phyloP scores from a whole-genome alignment of 352 stramenopile species.

The Phytophthora hibernalis region DNA sequence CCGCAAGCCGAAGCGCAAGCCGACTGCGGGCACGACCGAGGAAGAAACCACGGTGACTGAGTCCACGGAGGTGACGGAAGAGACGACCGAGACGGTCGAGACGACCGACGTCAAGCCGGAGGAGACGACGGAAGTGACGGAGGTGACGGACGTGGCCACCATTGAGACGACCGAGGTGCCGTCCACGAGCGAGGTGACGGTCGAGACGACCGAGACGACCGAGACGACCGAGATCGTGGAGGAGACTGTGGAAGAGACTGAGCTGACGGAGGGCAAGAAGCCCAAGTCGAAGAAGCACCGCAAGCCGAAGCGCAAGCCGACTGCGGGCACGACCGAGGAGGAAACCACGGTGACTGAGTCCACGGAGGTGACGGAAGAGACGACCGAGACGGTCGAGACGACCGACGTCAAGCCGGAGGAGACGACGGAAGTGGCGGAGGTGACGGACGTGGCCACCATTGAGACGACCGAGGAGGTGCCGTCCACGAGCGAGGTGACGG shows the following conservation, averaged over 20 bases:
- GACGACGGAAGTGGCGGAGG: not conserved
- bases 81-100: slow-evolving; percentile 1
- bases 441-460: slow-evolving; percentile 1
- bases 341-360: not conserved
- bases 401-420: not conserved
- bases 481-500: not conserved
- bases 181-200: not conserved
- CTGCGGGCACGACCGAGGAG: not conserved
- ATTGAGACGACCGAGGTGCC: slow-evolving; percentile 5
- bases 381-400: not conserved
- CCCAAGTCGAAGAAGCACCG: not conserved
- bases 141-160: slow-evolving; percentile 10
- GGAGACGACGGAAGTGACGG: slow-evolving; percentile 12
- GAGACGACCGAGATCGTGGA: slow-evolving; percentile 1
- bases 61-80: slow-evolving; percentile 5
- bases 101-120: slow-evolving; percentile 2
- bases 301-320: not conserved
- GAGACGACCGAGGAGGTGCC: slow-evolving; percentile 4
- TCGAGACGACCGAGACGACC: slow-evolving; percentile 4
- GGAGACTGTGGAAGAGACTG: not conserved
- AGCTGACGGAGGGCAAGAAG: not conserved
- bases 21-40: not conserved
- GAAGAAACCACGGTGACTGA: slow-evolving; percentile 5
- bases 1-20: not conserved
- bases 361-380: slow-evolving; percentile 3